Evolutionary conservation across 257 asterid species (phyloP), one percentile per base, ranked within the genome.

Genomic region (Solanum peruvianum): DNA sequence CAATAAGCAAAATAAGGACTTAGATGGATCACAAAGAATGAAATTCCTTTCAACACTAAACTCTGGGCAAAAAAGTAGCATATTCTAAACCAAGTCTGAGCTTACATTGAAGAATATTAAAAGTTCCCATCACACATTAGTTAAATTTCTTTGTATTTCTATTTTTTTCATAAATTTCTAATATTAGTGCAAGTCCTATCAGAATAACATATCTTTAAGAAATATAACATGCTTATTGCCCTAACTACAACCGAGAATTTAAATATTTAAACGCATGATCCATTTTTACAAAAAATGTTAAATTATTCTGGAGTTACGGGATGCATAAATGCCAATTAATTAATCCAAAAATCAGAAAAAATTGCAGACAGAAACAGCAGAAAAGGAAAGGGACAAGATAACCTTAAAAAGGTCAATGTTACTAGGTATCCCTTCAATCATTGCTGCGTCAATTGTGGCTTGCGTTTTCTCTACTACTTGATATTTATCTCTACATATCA

Each of bases 381-480:
- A 62, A 37, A 14, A 49, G 87, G 52, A 11, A 83, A 85, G 70
- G 81, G 42, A 71, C 47, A 62, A 9, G 47, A 49, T 64, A 89
- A 95, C 99, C 99, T 96, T 96, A 58, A 97, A 93, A 90, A 97
- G 99, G 91, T 96, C 99, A 23, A 97, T 96, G 83, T 97, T 97
- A 86, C 98, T 96, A 9, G 99, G 99, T 85, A 97, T 97, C 83
- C 99, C 99, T 90, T 97, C 98, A 71, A 96, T 94, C 94, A 92
- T 97, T 6, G 99, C 99, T 58, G 97, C 99, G 76, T 96, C 95
- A 42, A 96, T 97, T 16, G 99, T 96, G 77, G 98, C 99, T 89
- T 95, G 99, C 29, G 99, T 95, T 90, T 93, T 97, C 94, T 97
- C 98, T 52, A 91, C 99, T 49, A 93, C 93, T 86, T 67, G 91